Evolutionary conservation across 2,329 filamentous ascomycete species (phyloP), one percentile per base, ranked within the genome.

Genomic region (Sporothrix brasiliensis): DNA sequence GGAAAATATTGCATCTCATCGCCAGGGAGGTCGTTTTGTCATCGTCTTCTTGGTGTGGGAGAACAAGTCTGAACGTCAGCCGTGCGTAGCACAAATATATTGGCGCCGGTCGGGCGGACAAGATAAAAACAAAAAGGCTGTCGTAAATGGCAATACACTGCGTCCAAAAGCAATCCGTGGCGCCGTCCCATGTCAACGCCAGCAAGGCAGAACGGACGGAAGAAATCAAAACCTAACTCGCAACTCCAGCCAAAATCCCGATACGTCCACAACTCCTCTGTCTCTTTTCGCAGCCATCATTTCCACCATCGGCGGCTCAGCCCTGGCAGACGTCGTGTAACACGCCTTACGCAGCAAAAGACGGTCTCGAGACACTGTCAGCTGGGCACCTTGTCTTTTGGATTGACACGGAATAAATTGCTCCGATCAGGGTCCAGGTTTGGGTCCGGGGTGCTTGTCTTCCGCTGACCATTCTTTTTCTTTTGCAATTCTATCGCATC

Each of bases 1-100:
- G 3, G 13, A 9, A 39, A 34, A 27, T 39, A 65, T 30, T 14
- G 3, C 14, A 30, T n/a, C 39, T 24, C 21, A 19, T 49, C 19
- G 27, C 7, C 7, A 44, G 27, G 14, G 14, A 19, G 47, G 14
- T 16, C 24, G 13, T 41, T 10, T 21, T 41, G 30, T 41, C 3
- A 7, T 39, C 13, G 14, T 27, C 6, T 5, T 2, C 5, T 3
- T 16, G 19, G 41, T 65, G 24, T 49, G 41, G 60, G 60, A 30
- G 60, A 16, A 19, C 41, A 30, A 24, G 34, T 34, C 34, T 34
- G 34, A 1, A 1, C 1, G n/a, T 13, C 11, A 3, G 19, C 5
- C 6, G 16, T n/a, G 19, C 1, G 54, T 58, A 39, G 19, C 30
- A 63, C 58, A 63, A 63, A 63, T 63, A 63, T 27, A 63, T 63